Evolutionary conservation across 2,329 filamentous ascomycete species (phyloP).

Genomic region (Alternaria atra): DNA sequence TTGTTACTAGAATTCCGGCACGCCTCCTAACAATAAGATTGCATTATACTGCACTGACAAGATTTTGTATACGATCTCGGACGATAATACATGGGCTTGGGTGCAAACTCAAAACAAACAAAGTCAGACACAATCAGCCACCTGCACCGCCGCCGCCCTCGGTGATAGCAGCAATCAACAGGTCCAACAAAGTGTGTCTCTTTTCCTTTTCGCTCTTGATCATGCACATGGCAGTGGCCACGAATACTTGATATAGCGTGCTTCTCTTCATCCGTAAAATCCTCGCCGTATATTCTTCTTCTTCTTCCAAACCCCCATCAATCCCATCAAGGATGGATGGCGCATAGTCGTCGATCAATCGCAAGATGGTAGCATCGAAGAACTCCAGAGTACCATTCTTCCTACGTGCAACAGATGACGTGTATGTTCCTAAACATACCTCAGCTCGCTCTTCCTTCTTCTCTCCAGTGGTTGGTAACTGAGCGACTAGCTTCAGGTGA

Average conservation of each 20-base stretch:
- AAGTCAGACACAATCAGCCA: neutral
- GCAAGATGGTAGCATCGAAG: constrained; percentile 32
- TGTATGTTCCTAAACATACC: constrained; percentile 42
- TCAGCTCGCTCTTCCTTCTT: constrained; percentile 14
- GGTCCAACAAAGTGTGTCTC: constrained; percentile 32
- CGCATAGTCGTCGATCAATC: constrained; percentile 16
- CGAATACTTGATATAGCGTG: constrained; percentile 39
- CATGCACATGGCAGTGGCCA: constrained; percentile 48
- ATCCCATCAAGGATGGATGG: neutral
- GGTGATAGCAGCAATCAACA: constrained; percentile 8
- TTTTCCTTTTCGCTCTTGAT: constrained; percentile 45
- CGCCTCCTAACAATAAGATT: neutral
- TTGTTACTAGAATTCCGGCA: too few species aligned
- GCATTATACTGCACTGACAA: neutral
- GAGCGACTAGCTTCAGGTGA: constrained; percentile 45
- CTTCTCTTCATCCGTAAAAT: constrained; percentile 28
- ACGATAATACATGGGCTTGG: neutral
- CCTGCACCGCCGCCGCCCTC: constrained; percentile 26
- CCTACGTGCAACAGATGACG: constrained; percentile 31
- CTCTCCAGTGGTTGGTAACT: neutral
- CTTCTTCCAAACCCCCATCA: neutral
- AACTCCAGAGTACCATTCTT: constrained; percentile 43
- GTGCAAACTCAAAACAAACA: neutral
- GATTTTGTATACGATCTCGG: fast-evolving
- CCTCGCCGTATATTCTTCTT: neutral